Conservation (phyloP, 805 yeast genomes). For the Yarrowia sp. region DNA sequence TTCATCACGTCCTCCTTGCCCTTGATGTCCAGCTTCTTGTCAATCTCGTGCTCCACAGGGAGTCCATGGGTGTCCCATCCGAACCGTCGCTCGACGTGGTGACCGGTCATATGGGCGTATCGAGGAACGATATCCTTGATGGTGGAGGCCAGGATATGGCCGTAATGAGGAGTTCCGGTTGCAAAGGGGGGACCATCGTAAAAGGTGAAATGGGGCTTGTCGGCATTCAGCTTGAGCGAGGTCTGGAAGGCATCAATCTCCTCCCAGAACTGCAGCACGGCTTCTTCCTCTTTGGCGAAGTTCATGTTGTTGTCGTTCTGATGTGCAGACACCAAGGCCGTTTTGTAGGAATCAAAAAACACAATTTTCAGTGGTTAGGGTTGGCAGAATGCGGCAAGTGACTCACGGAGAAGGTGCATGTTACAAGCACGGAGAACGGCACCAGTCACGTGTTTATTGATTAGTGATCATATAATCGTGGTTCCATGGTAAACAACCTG, state of each 20-base stretch:
- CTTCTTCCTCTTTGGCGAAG: slow-evolving; percentile 88
- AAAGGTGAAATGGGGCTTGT: slow-evolving; percentile 82
- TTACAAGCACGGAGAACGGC: too few relatives aligned
- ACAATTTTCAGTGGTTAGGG: slow-evolving; percentile 25
- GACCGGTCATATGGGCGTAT: slow-evolving; percentile 96
- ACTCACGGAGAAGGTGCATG: too few relatives aligned
- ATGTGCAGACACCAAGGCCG: too few relatives aligned
- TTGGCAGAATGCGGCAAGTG: background rate
- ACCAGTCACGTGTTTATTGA: slow-evolving; percentile 10
- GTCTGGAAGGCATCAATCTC: slow-evolving; percentile 93
- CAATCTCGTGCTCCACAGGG: slow-evolving; percentile 98
- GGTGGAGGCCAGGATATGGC: slow-evolving; percentile 95
- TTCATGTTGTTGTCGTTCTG: slow-evolving; percentile 36
- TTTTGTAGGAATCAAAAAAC: too few relatives aligned
- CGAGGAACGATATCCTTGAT: slow-evolving; percentile 96
- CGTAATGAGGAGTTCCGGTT: slow-evolving; percentile 98
- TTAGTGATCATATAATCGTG: too few relatives aligned
- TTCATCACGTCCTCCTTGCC: slow-evolving; percentile 93
- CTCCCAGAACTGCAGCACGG: slow-evolving; percentile 75
- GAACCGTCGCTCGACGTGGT: slow-evolving; percentile 92
- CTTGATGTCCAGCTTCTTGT: slow-evolving; percentile 90
- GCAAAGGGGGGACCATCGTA: slow-evolving; percentile 99
- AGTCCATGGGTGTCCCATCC: slow-evolving; percentile 99
- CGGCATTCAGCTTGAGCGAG: slow-evolving; percentile 78
- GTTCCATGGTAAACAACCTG: too few relatives aligned